A percentile compares a stretch with the other conserved stretches of the same genome.
These are phyloP conservation scores for Solanum rostratum DNA, from an alignment of 257 asterid species.

Conservation along the genomic window DNA sequence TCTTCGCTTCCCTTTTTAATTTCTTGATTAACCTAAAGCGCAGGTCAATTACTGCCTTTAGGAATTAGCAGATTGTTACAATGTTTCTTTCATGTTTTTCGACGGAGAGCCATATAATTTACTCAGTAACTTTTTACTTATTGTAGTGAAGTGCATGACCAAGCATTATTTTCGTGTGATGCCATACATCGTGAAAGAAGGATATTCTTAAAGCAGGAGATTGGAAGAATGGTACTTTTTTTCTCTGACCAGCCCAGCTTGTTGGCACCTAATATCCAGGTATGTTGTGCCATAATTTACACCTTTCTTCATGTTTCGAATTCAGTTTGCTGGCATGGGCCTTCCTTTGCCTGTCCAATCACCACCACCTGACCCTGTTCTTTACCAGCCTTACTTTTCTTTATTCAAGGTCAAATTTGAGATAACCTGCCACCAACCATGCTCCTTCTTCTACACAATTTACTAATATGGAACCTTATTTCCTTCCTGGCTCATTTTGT, in stretches of 20 bases:
- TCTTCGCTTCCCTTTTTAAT: neutral
- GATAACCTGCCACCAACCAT: neutral
- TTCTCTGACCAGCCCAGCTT: slow-evolving; percentile 97
- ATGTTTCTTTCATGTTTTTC: slow-evolving; percentile 8
- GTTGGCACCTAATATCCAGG: slow-evolving; percentile 99
- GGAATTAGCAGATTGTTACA: neutral
- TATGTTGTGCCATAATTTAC: slow-evolving; percentile 1
- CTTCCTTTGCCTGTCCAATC: neutral
- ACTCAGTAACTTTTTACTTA: slow-evolving; percentile 11
- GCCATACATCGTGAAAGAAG: slow-evolving; percentile 88
- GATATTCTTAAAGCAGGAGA: slow-evolving; percentile 88
- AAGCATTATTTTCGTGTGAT: slow-evolving; percentile 77
- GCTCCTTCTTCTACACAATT: neutral
- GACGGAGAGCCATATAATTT: slow-evolving; percentile 4
- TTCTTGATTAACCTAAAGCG: neutral
- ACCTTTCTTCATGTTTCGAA: neutral
- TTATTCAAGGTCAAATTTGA: neutral
- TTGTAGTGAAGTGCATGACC: slow-evolving; percentile 94
- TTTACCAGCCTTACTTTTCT: neutral
- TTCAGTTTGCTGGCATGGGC: neutral
- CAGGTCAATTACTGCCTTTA: neutral
- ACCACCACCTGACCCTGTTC: neutral
- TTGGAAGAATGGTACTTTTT: slow-evolving; percentile 95
- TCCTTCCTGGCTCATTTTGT: neutral
- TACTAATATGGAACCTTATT: neutral